Evolutionary conservation across 1,284 basidiomycete species (phyloP).

Genomic region (Mycena sp.): DNA sequence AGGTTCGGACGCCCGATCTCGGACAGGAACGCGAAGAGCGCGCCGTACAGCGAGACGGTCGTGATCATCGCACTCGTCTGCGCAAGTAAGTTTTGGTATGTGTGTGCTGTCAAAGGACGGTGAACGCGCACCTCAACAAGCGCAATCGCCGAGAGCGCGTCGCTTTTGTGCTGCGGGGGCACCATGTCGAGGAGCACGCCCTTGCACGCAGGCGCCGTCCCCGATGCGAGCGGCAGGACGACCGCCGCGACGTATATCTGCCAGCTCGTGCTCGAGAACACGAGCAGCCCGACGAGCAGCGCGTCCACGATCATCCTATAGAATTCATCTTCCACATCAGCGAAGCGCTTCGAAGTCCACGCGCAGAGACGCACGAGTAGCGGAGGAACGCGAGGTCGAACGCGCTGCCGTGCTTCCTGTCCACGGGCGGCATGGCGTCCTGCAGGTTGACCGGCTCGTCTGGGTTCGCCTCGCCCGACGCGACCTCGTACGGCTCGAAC

Average conservation of each 20-base stretch:
- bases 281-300: slow-evolving; percentile 16
- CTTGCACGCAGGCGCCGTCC: slow-evolving; percentile 27
- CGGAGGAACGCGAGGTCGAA: slow-evolving; percentile 28
- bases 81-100: not conserved
- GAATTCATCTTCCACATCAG: not conserved
- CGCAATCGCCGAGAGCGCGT: slow-evolving; percentile 24
- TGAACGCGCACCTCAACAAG: slow-evolving; percentile 20
- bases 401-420: slow-evolving; percentile 11
- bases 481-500: slow-evolving; percentile 3
- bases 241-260: slow-evolving; percentile 22
- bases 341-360: not conserved
- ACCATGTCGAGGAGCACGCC: slow-evolving; percentile 28
- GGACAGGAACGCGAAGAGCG: slow-evolving; percentile 22
- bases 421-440: not conserved
- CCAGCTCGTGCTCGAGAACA: slow-evolving; percentile 1
- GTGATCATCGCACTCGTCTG: slow-evolving; percentile 22
- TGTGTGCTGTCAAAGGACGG: not conserved
- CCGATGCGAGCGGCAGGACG: slow-evolving; percentile 23
- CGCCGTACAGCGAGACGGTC: slow-evolving; percentile 23
- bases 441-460: not conserved
- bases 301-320: slow-evolving; percentile 26
- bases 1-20: slow-evolving; percentile 16
- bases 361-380: slow-evolving; percentile 20
- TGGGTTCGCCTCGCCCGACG: not conserved
- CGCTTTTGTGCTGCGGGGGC: slow-evolving; percentile 4